Evolutionary conservation across 768 basidiomycete genomes (phyloP).

Genomic region (Trametes cinnabarina): DNA sequence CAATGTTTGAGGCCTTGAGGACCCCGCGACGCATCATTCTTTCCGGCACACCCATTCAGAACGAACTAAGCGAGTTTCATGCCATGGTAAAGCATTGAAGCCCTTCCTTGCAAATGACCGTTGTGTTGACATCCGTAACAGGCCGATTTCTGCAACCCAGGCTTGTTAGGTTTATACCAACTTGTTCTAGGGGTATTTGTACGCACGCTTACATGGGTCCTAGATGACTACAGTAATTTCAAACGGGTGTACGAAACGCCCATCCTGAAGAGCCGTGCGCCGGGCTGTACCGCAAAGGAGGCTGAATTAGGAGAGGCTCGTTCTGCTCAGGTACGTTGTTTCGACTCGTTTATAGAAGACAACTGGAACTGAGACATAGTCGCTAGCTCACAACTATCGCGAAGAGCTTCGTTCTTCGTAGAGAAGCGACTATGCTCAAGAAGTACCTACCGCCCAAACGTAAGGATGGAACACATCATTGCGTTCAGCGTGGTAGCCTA

Average conservation of each 20-base stretch:
- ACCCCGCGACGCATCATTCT: slow-evolving; percentile 83
- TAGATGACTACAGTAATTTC: slow-evolving; percentile 77
- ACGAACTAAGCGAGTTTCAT: slow-evolving; percentile 93
- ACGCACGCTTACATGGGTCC: not conserved
- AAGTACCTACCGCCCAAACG: slow-evolving; percentile 91
- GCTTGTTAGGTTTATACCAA: slow-evolving; percentile 62
- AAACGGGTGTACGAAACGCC: slow-evolving; percentile 82
- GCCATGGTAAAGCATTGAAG: slow-evolving; percentile 69
- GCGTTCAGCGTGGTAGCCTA: too few relatives aligned
- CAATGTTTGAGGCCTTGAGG: slow-evolving; percentile 76
- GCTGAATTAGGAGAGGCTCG: slow-evolving; percentile 77
- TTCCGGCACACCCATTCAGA: slow-evolving; percentile 96
- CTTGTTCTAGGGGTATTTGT: not conserved
- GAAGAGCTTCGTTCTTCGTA: slow-evolving; percentile 85
- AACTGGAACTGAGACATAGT: not conserved
- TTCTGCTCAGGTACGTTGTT: slow-evolving; percentile 53
- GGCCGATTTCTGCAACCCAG: slow-evolving; percentile 95
- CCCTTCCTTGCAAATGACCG: not conserved
- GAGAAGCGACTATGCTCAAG: slow-evolving; percentile 79
- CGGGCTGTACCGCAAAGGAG: slow-evolving; percentile 68
- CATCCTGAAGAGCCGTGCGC: slow-evolving; percentile 82
- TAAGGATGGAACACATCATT: too few relatives aligned
- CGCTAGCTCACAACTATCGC: slow-evolving; percentile 67
- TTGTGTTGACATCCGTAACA: slow-evolving; percentile 27
- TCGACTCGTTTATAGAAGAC: not conserved